Evolutionary conservation across 805 yeast genomes (phyloP).

Genomic region (Lachancea mirantina): DNA sequence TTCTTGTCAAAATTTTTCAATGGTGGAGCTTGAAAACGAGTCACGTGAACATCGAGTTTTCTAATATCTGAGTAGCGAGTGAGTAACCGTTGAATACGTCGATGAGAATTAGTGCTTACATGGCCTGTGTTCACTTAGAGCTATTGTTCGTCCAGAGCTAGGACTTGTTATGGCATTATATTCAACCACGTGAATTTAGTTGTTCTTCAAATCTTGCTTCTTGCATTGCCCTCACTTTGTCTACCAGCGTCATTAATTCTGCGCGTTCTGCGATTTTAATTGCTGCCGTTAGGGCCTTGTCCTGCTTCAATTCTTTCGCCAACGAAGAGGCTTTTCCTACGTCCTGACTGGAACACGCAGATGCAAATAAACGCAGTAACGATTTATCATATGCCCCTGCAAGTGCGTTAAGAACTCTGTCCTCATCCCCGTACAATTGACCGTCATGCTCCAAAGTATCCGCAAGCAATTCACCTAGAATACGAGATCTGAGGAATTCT

Average conservation of each 20-base stretch:
- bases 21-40: not conserved
- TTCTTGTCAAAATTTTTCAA: slow-evolving; percentile 15
- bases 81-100: too few species aligned
- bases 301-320: slow-evolving; percentile 62
- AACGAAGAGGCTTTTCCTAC: slow-evolving; percentile 61
- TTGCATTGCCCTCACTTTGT: slow-evolving; percentile 46
- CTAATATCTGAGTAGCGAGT: too few species aligned
- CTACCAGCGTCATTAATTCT: slow-evolving; percentile 45
- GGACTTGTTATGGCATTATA: too few species aligned
- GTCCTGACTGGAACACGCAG: slow-evolving; percentile 61
- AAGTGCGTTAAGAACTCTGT: slow-evolving; percentile 46
- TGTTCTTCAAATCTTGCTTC: slow-evolving; percentile 35
- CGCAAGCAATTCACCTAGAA: slow-evolving; percentile 53
- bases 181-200: too few species aligned
- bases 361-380: slow-evolving; percentile 66
- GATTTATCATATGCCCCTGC: slow-evolving; percentile 66
- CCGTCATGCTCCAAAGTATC: slow-evolving; percentile 47
- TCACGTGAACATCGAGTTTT: slow-evolving; percentile 9
- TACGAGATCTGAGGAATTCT: slow-evolving; percentile 50
- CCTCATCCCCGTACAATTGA: slow-evolving; percentile 38
- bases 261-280: slow-evolving; percentile 74
- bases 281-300: slow-evolving; percentile 79
- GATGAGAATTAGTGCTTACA: too few species aligned
- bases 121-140: too few species aligned
- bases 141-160: slow-evolving; percentile 1